Evolutionary conservation across 805 yeast genomes (phyloP), one percentile per base, ranked within the genome.

Genomic region (Lipomyces anomalus): DNA sequence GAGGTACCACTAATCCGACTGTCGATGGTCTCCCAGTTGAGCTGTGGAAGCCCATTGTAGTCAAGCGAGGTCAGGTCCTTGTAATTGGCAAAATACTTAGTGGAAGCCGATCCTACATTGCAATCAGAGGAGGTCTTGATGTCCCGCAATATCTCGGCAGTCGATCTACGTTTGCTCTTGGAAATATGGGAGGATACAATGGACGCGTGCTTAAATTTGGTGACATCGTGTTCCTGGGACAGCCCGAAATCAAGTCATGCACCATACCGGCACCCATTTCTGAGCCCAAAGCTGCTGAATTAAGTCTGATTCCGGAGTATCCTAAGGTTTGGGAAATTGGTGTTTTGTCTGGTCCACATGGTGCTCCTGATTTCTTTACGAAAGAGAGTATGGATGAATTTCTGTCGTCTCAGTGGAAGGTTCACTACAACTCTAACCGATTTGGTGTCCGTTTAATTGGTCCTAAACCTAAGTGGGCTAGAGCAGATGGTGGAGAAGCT

Each of bases 291-390:
- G 56, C 75, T 1, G 71, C 79, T 48, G 86, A 94, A 18, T 55
- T 60, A 34, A 59, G 75, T 6, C 54, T 77, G 45, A 67, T 80
- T 50, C 89, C 94, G 6, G 50, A 63, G 5, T 76, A 78, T 55
- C 62, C 70, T 23, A 74, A 71, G 46, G 68, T 69, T 37, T 90
- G 97, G 97, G 68, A 70, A 38, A 89, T 90, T 52, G 95, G 89
- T 59, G 96, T 89, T 38, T 87, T 95, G 7, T 82, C 94, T 64
- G 98, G 98, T 44, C 98, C 98, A 22, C 97, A 90, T 65, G 97
- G 97, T 1, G 79, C 96, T 3, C 97, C 97, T 17, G 98, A 90
- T 65, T 87, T 89, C 67, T 92, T 92, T 73, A 76, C 76, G 44
- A 65, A 73, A 7, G 95, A 84, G 62, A 78, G 85, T 9, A 78